Evolutionary conservation across 495 filamentous ascomycete species (phyloP), one percentile per base, ranked within the genome.

Genomic region (Hypoxylon intermedium): DNA sequence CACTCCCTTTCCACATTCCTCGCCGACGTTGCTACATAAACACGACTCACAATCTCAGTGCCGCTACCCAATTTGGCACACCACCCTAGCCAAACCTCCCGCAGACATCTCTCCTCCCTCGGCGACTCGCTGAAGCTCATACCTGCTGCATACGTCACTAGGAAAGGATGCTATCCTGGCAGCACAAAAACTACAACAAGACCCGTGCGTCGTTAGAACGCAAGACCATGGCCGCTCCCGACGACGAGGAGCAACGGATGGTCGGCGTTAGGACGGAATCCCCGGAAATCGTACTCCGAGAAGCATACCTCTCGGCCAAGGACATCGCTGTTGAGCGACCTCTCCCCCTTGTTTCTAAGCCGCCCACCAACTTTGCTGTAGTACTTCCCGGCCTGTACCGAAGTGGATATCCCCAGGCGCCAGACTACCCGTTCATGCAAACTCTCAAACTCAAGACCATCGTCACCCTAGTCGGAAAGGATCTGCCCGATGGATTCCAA

Each of bases 391-490:
- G 86, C 7, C 77, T 96, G 4, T 95, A 89, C 66, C 84, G 91
- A n/a, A 90, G 87, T 67, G 84, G 84, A 38, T 94, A 89, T 62
- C 91, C 91, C 1, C 73, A 81, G 40, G 62, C 74, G 4, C 79
- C 83, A 40, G 86, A 93, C 67, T 84, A 89, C 52, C 74, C 73
- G 5, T 89, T 87, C 53, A 74, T 95, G 33, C 76, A 81, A 52
- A 75, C 67, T 6, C 77, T 95, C 23, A 74, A 82, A 9, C 72
- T 96, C 53, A 90, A 87, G 74, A 92, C 86, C 19, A 83, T 95
- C 26, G 74, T 96, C 43, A 93, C 89, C n/a, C 77, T 96, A 16
- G 90, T 96, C 20, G 79, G 84, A 3, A 87, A 88, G 55, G 79
- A 85, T 2, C 70, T 77, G 13, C 81, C 87, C 0, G 68, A 80